A percentile compares a stretch with the other conserved stretches of the same genome.
These are phyloP conservation scores for Microbotryum saponariae DNA, from an alignment of 1,284 basidiomycete genomes.

Conservation along the genomic window DNA sequence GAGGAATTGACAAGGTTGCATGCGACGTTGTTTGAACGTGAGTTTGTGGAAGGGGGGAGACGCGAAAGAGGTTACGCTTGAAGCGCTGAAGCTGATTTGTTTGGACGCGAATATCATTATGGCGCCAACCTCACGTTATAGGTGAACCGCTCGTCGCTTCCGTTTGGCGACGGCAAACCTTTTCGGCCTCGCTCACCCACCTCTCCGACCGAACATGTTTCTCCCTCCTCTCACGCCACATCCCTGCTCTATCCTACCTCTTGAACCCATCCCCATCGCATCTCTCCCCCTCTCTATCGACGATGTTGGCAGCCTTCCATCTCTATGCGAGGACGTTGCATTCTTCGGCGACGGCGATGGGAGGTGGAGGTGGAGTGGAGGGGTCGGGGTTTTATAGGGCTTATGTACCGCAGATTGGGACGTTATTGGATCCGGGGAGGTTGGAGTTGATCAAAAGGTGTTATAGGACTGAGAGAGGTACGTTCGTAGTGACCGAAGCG, in stretches of 20 bases:
- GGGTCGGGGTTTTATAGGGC: constrained; percentile 60
- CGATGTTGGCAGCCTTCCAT: constrained; percentile 61
- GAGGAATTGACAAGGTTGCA: constrained; percentile 69
- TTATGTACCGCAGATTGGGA: constrained; percentile 59
- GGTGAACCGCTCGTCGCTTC: constrained; percentile 70
- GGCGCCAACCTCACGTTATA: constrained; percentile 41
- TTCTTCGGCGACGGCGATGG: constrained; percentile 43
- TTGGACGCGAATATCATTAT: neutral
- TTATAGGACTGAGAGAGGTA: constrained; percentile 57
- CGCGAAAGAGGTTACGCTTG: too few relatives aligned
- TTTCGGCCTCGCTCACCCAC: constrained; percentile 65
- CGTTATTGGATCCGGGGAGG: constrained; percentile 41
- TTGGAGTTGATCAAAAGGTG: constrained; percentile 63
- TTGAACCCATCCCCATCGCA: constrained; percentile 41
- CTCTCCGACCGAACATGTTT: constrained; percentile 60
- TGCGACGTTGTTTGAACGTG: constrained; percentile 70
- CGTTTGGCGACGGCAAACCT: constrained; percentile 75
- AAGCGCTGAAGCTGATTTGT: neutral
- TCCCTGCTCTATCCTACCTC: constrained; percentile 53
- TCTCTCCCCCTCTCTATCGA: constrained; percentile 38
- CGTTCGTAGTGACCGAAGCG: neutral
- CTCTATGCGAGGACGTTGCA: constrained; percentile 73
- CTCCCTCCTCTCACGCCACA: constrained; percentile 58
- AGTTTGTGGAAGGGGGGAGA: too few relatives aligned
- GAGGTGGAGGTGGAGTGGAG: constrained; percentile 48